phyloP scores from a whole-genome alignment of 2,329 filamentous ascomycete species.

The Calcarisporium arbuscula region DNA sequence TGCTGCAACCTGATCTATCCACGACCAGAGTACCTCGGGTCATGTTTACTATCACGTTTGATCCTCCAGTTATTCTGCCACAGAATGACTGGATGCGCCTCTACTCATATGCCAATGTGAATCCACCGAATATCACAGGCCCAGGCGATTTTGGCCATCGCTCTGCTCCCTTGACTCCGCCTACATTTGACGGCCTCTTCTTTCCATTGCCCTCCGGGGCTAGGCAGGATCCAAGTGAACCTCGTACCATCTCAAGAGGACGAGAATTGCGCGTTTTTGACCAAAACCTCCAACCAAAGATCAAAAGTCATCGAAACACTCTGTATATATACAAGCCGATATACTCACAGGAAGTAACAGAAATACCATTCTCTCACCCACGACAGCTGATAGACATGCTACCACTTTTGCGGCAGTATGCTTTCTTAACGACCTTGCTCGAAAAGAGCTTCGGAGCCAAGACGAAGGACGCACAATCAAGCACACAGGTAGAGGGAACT shows the following conservation, averaged over 20 bases:
- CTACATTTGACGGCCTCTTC: conserved; percentile 52
- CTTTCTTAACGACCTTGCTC: conserved; percentile 60
- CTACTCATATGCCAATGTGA: conserved; percentile 48
- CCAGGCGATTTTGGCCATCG: conserved; percentile 25
- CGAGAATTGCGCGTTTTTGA: conserved; percentile 39
- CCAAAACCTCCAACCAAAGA: conserved; percentile 19
- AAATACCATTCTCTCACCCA: conserved; percentile 72
- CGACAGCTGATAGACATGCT: conserved; percentile 68
- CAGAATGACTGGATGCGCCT: conserved; percentile 57
- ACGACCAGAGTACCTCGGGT: conserved; percentile 59
- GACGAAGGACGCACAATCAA: conserved; percentile 15
- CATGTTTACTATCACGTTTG: conserved; percentile 67
- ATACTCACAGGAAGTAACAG: conserved; percentile 59
- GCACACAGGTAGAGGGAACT: conserved; percentile 3
- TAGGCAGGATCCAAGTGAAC: conserved; percentile 50
- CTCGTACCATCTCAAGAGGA: conserved; percentile 46
- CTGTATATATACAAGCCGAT: conserved; percentile 68
- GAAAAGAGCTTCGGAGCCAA: conserved; percentile 50
- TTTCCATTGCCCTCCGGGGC: conserved; percentile 47
- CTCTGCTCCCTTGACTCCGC: conserved; percentile 18
- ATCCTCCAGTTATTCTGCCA: conserved; percentile 67
- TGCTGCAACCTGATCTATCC: conserved; percentile 39
- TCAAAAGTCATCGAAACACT: conserved; percentile 47
- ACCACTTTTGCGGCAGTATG: conserved; percentile 70
- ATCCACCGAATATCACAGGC: conserved; percentile 29